Base-by-base conservation (phyloP, 169 alveolate species). In the Cryptosporidium sp. region DNA sequence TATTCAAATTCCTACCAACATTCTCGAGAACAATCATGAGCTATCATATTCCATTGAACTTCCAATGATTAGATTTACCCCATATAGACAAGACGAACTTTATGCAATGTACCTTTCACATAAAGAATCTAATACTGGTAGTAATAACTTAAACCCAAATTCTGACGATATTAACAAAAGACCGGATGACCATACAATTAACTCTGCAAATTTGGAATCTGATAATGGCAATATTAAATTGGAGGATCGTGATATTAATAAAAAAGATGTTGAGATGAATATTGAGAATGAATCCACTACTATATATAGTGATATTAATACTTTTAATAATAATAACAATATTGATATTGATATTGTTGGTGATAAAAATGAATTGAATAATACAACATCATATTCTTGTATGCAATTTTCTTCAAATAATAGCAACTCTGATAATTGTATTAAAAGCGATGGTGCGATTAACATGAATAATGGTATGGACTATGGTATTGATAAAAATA, bases 21-120 rank as follows among this genome's bases (percentile, higher is more conserved):
- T 73, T 29, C 68, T 73, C 29, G 86, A 31, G 37, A 59, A 50
- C 23, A 59, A 73, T 52, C 43, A 31, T 33, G 68, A 37, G n/a
- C 16, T 51, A n/a, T 73, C 86, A 6, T 73, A 73, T 26, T 51
- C n/a, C 0, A 59, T 80, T 80, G 89, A 80, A 48, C 68, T 80
- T 5, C 89, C 89, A 8, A 80, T 80, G 65, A 67, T 80, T 43
- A 59, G 62, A 39, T 80, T 80, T 48, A 80, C 52, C 1, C 89
- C 71, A 21, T 80, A 80, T 29, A 80, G 89, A 80, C 89, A 80
- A 48, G 89, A 80, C 41, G 89, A 80, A 41, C 35, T 80, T 23
- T 80, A 80, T 41, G 89, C 89, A 59, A 59, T 80, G 75, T 80
- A 80, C 26, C 70, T 80, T 43, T 80, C 89, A 23, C 74, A 80